Conservation (phyloP, 495 filamentous ascomycete genomes). For the Hypoxylon perforatum region DNA sequence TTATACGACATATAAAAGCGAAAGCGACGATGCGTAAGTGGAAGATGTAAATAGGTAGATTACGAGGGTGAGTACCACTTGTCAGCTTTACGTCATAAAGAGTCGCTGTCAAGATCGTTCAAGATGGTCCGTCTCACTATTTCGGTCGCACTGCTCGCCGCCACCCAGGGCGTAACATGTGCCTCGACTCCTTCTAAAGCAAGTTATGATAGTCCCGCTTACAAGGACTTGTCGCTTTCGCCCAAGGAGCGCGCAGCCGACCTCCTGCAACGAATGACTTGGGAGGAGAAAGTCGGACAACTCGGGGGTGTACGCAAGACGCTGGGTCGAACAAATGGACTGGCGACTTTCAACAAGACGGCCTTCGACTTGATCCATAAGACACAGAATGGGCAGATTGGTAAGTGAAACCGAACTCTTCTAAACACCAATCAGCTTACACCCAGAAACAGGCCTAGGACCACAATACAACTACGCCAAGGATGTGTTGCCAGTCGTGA, state of each 20-base stretch:
- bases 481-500: conserved; percentile 14
- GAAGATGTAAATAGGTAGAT: not conserved
- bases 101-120: not conserved
- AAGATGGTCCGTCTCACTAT: conserved; percentile 10
- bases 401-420: not conserved
- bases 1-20: not conserved
- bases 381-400: conserved; percentile 27
- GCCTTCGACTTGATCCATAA: conserved; percentile 12
- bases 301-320: conserved; percentile 15
- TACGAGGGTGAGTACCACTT: not conserved
- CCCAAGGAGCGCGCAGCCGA: conserved; percentile 25
- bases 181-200: not conserved
- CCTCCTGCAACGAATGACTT: conserved; percentile 25
- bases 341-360: conserved; percentile 21
- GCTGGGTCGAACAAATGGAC: conserved; percentile 3
- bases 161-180: not conserved
- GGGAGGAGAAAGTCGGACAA: conserved; percentile 34
- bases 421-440: too few relatives aligned
- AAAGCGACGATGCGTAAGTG: not conserved
- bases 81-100: not conserved
- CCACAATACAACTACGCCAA: conserved; percentile 18
- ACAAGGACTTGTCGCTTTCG: conserved; percentile 5
- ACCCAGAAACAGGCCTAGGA: conserved; percentile 16
- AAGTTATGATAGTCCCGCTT: conserved; percentile 5
- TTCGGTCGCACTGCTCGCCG: not conserved